Conservation (phyloP, 2,329 filamentous ascomycete species). For the Aquanectria penicillioides region DNA sequence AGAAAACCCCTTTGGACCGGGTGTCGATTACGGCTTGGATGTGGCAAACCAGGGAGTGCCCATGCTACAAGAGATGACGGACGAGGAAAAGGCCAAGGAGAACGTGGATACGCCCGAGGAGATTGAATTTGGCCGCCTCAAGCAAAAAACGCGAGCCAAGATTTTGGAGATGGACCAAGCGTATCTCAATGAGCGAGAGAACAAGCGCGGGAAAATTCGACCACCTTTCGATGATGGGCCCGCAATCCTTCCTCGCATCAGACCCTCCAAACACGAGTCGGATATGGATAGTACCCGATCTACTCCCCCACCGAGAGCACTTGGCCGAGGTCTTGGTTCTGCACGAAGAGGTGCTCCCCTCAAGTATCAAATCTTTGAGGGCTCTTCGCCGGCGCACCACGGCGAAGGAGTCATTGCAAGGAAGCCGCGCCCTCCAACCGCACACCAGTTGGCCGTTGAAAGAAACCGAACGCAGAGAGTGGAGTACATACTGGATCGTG, state of each 20-base stretch:
- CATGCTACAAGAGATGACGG: conserved; percentile 69
- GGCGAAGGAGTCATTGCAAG: conserved; percentile 66
- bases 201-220: conserved; percentile 62
- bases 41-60: conserved; percentile 78
- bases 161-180: conserved; percentile 81
- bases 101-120: conserved; percentile 80
- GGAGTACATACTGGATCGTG: conserved; percentile 83
- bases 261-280: conserved; percentile 69
- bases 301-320: conserved; percentile 52
- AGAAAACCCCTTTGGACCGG: conserved; percentile 88
- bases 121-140: conserved; percentile 74
- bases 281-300: conserved; percentile 57
- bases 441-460: conserved; percentile 84
- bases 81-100: conserved; percentile 73
- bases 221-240: conserved; percentile 61
- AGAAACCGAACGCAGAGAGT: conserved; percentile 81
- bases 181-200: conserved; percentile 70
- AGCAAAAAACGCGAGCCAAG: conserved; percentile 77
- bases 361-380: conserved; percentile 70
- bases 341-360: conserved; percentile 58
- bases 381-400: conserved; percentile 66
- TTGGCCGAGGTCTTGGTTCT: conserved; percentile 41
- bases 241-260: conserved; percentile 69
- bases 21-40: conserved; percentile 71
- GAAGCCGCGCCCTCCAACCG: conserved; percentile 79